Evolutionary conservation across 2,329 filamentous ascomycete species (phyloP), one percentile per base, ranked within the genome.

Genomic region (Albifimbria verrucaria): DNA sequence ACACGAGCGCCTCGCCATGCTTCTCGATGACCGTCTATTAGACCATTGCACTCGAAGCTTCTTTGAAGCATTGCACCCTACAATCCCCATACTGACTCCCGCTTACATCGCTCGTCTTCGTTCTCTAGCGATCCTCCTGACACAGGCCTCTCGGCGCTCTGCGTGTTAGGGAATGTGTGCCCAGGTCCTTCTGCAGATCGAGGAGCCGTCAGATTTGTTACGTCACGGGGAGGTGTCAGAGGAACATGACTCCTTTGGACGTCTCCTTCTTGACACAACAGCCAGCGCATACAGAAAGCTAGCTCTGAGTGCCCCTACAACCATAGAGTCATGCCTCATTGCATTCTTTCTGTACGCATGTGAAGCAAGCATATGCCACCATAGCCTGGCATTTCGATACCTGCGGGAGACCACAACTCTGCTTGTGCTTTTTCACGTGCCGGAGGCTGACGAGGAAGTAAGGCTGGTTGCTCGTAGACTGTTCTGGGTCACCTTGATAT

Each of bases 331-430:
- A 28, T 71, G 73, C 12, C 63, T 76, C 5, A 60, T 75, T 11
- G 67, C 68, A 2, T 77, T 77, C 56, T 76, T 77, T 48, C 65
- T 77, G 18, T 77, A 77, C 49, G 72, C 74, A 3, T 76, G 73
- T 43, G 72, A 77, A 46, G 70, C 72, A 2, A 63, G 67, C 11
- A 59, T 75, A 6, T 72, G 69, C 4, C 73, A 75, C 49, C 74
- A 77, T 54, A 73, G 69, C 47, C 73, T 72, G 32, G 72, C 74
- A 0, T 76, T 76, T 20, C 57, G 73, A 18, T 75, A 72, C 43
- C 63, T 77, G 0, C 66, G 74, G n/a, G 72, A 77, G 52, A 69
- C 73, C 1, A 74, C 72, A 1, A 76, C 73, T 0, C 55, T 75
- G 0, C 68, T 72, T n/a, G 56, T 71, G 5, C 58, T 77, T 0